Evolutionary conservation across 352 stramenopile genomes (phyloP), one percentile per base, ranked within the genome.

Genomic region (Pythium folliculosum): DNA sequence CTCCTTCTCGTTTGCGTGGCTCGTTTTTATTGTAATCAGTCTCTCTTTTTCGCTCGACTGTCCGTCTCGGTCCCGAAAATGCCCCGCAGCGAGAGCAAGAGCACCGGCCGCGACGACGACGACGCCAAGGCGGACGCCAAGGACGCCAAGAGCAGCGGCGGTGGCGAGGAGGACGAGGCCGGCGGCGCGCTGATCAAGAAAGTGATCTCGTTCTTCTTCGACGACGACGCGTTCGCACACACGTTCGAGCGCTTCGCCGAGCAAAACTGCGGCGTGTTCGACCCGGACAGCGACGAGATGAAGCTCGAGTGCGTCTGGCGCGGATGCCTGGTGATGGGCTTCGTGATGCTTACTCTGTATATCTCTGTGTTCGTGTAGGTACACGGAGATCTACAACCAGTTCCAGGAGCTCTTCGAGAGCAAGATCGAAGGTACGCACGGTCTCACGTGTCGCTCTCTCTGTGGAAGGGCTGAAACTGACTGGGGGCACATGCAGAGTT

Each of bases 381-480:
- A 92, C 69, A 91, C 84, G 23, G 81, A 89, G n/a, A 77, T 92
- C 48, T 92, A 92, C 78, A 89, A 90, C 62, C 49, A 85, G 32
- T 92, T 92, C 65, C 77, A 84, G 38, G 77, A 76, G 32, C 78
- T 92, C 17, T 92, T 92, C 56, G 84, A 92, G 50, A 67, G 71
- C 59, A 91, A 92, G 51, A 75, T 92, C n/a, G 81, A 91, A 90
- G 80, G 84, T 90, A 70, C 48, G 13, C 5, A 8, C 40, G 17
- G 10, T 43, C 37, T 43, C 37, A 16, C 40, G 2, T 47, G 13
- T n/a, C 1, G 1, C 6, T 21, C 3, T n/a, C 6, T 47, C 17
- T 19, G 19, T 16, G 14, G 17, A 1, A 17, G 0, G 5, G 9
- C n/a, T 19, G 19, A 40, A 14, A 10, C 13, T 55, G 10, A 27